Evolutionary conservation across 2,329 filamentous ascomycete species (phyloP).

Genomic region (Epicoccum sorghinum): DNA sequence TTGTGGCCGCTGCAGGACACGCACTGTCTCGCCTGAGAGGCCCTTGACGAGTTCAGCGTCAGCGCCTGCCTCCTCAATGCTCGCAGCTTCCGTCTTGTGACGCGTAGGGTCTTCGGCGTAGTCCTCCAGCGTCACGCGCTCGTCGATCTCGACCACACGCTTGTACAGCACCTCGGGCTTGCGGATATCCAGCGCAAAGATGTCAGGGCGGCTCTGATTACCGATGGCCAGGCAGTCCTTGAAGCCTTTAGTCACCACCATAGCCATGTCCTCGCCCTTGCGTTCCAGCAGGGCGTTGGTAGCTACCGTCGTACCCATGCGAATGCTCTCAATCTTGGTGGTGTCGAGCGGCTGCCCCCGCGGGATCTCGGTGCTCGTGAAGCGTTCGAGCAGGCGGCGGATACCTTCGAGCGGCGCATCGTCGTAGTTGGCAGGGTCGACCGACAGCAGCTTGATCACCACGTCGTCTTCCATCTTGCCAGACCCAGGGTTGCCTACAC

Average conservation of each 20-base stretch:
- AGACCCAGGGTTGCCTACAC: slow-evolving; percentile 78
- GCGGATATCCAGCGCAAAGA: slow-evolving; percentile 87
- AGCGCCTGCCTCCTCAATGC: slow-evolving; percentile 53
- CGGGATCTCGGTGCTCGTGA: slow-evolving; percentile 75
- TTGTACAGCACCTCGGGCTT: slow-evolving; percentile 89
- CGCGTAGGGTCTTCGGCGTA: slow-evolving; percentile 86
- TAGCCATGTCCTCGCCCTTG: slow-evolving; percentile 86
- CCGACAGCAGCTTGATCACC: slow-evolving; percentile 86
- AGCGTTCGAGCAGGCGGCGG: slow-evolving; percentile 80
- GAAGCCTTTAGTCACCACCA: slow-evolving; percentile 88
- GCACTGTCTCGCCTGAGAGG: slow-evolving; percentile 74
- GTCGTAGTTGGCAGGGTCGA: slow-evolving; percentile 87
- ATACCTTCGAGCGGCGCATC: slow-evolving; percentile 93
- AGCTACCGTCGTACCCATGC: slow-evolving; percentile 95
- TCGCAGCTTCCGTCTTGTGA: slow-evolving; percentile 60
- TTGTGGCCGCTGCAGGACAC: slow-evolving; percentile 69
- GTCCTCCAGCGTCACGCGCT: slow-evolving; percentile 88
- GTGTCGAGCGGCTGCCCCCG: slow-evolving; percentile 83
- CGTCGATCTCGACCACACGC: slow-evolving; percentile 84
- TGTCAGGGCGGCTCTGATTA: slow-evolving; percentile 86
- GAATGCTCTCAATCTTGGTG: slow-evolving; percentile 82
- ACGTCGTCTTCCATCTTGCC: slow-evolving; percentile 74
- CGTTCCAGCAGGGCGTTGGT: slow-evolving; percentile 90
- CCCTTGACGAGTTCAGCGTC: slow-evolving; percentile 69
- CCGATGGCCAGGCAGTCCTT: slow-evolving; percentile 87